Conservation (phyloP, 179 eudicot species). For the Corrigiola litoralis region DNA sequence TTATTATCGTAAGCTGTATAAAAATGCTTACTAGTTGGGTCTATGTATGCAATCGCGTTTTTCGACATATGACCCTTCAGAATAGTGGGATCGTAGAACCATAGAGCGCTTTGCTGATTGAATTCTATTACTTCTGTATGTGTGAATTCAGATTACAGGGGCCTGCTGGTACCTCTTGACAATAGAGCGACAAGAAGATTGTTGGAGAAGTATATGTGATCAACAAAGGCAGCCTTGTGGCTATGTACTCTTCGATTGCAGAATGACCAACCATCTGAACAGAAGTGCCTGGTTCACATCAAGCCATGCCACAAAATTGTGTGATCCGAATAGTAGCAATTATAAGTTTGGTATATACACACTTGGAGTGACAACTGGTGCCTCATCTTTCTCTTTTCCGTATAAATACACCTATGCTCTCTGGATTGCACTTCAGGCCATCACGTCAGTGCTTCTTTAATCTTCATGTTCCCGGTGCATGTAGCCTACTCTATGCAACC, state of each 20-base stretch:
- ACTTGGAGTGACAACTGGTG: slow-evolving; percentile 12
- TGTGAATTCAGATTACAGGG: slow-evolving; percentile 16
- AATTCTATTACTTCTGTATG: too few species aligned
- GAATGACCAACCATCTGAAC: neutral
- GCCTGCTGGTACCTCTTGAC: slow-evolving; percentile 18
- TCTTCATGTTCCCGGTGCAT: neutral
- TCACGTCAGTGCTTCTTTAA: slow-evolving; percentile 10
- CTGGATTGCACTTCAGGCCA: slow-evolving; percentile 22
- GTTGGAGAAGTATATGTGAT: slow-evolving; percentile 22
- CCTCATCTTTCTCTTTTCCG: slow-evolving; percentile 11
- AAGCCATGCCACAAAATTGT: slow-evolving; percentile 14
- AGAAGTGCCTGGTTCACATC: slow-evolving; percentile 15
- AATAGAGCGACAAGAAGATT: slow-evolving; percentile 17
- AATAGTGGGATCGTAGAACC: too few species aligned
- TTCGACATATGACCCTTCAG: too few species aligned
- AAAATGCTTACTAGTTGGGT: too few species aligned
- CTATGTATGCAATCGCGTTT: too few species aligned
- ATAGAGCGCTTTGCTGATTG: too few species aligned
- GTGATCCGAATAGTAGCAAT: slow-evolving; percentile 4
- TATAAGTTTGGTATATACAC: slow-evolving; percentile 25
- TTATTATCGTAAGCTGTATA: neutral
- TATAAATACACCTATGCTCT: slow-evolving; percentile 16
- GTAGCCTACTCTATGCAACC: neutral
- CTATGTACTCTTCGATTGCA: slow-evolving; percentile 13
- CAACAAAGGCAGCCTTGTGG: slow-evolving; percentile 7